phyloP scores from a whole-genome alignment of 2,329 filamentous ascomycete species.

The Aspergillus calidoustus region DNA sequence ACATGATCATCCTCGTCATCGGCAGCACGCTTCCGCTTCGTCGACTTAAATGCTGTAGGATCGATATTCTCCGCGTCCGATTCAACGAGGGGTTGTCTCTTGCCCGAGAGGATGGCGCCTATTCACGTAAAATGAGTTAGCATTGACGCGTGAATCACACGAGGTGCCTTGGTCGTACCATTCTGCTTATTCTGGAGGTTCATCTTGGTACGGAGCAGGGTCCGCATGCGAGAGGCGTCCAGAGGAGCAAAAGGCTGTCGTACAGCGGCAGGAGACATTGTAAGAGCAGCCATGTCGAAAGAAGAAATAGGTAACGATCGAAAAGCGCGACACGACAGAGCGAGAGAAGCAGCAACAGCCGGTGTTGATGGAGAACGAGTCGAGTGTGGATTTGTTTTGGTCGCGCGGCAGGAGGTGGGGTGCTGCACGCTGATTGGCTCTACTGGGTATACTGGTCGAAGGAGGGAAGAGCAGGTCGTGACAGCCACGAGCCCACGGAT shows the following conservation, averaged over 20 bases:
- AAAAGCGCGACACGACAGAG: neutral
- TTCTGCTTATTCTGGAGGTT: slow-evolving; percentile 40
- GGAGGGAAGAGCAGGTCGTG: slow-evolving; percentile 1
- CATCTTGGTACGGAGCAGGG: slow-evolving; percentile 36
- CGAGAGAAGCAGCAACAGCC: neutral
- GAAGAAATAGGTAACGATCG: slow-evolving; percentile 1
- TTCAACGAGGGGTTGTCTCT: slow-evolving; percentile 26
- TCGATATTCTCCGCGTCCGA: slow-evolving; percentile 64
- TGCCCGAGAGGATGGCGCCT: slow-evolving; percentile 24
- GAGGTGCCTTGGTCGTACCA: slow-evolving; percentile 26
- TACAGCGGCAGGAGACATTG: slow-evolving; percentile 38
- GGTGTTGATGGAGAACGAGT: slow-evolving; percentile 5
- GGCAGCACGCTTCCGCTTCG: slow-evolving; percentile 47
- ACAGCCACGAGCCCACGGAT: slow-evolving; percentile 1
- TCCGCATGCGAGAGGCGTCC: slow-evolving; percentile 37
- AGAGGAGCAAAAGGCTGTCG: slow-evolving; percentile 43
- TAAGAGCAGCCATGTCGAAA: slow-evolving; percentile 38
- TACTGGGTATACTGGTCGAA: slow-evolving; percentile 20
- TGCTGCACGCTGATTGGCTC: slow-evolving; percentile 24
- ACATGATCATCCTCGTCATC: slow-evolving; percentile 37
- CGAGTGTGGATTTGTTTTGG: slow-evolving; percentile 25
- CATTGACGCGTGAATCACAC: neutral
- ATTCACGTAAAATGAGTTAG: slow-evolving; percentile 9
- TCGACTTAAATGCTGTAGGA: slow-evolving; percentile 55
- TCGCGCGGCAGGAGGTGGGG: slow-evolving; percentile 31